Percentiles rank a stretch among this genome's conserved stretches.
These are phyloP conservation scores for Jamesozyma piceae DNA, from an alignment of 805 yeast species.

Conservation along the genomic window DNA sequence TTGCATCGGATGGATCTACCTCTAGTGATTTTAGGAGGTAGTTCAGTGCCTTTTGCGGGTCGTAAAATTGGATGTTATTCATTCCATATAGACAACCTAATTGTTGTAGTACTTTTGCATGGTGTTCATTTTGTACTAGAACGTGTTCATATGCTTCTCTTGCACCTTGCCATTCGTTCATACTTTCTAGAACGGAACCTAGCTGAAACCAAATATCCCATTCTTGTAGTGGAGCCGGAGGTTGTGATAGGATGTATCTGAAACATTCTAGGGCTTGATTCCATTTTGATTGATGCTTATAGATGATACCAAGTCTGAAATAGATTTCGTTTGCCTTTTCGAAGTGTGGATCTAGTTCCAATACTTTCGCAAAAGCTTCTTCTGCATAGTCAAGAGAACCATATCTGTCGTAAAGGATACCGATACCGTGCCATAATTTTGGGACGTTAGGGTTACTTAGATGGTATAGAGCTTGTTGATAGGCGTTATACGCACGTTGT, in stretches of 20 bases:
- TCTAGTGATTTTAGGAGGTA: slow-evolving; percentile 81
- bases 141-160: slow-evolving; percentile 94
- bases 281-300: slow-evolving; percentile 86
- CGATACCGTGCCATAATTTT: slow-evolving; percentile 97
- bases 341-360: slow-evolving; percentile 91
- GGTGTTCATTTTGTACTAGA: slow-evolving; percentile 79
- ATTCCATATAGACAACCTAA: slow-evolving; percentile 85
- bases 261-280: slow-evolving; percentile 88
- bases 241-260: slow-evolving; percentile 79
- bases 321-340: slow-evolving; percentile 95
- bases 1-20: slow-evolving; percentile 84
- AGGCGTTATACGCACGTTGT: slow-evolving; percentile 91
- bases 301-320: slow-evolving; percentile 90
- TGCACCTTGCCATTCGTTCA: slow-evolving; percentile 84
- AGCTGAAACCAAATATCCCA: slow-evolving; percentile 98
- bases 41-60: slow-evolving; percentile 73
- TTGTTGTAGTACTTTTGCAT: slow-evolving; percentile 92
- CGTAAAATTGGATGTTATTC: slow-evolving; percentile 53
- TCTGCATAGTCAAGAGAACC: slow-evolving; percentile 96
- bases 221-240: slow-evolving; percentile 92
- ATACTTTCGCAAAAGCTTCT: slow-evolving; percentile 92
- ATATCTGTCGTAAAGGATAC: slow-evolving; percentile 89
- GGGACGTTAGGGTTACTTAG: slow-evolving; percentile 91
- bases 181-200: slow-evolving; percentile 91
- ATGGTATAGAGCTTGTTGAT: slow-evolving; percentile 90